Evolutionary conservation across 768 basidiomycete genomes (phyloP).

Genomic region (Termitomyces sp.): DNA sequence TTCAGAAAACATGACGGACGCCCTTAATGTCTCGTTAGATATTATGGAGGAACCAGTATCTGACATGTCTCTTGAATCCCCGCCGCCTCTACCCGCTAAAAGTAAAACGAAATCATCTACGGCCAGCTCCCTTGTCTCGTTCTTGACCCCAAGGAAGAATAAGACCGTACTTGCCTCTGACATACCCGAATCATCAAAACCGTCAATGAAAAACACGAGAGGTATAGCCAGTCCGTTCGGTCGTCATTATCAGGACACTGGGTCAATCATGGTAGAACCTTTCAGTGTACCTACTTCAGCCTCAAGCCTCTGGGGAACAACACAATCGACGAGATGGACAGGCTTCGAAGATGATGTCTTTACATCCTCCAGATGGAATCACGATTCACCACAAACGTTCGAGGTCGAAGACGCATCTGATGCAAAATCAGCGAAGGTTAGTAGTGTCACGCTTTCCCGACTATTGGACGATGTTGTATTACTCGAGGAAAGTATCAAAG

Average conservation of each 20-base stretch:
- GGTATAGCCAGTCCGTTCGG: constrained; percentile 75
- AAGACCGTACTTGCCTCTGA: constrained; percentile 32
- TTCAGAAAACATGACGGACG: constrained; percentile 89
- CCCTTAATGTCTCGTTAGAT: constrained; percentile 70
- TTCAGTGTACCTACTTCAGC: constrained; percentile 57
- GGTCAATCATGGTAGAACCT: constrained; percentile 65
- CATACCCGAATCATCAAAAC: constrained; percentile 39
- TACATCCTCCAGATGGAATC: constrained; percentile 30
- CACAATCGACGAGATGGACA: constrained; percentile 45
- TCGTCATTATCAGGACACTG: constrained; percentile 78
- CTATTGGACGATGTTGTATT: constrained; percentile 93
- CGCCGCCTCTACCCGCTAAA: constrained; percentile 34
- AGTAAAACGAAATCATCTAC: constrained; percentile 48
- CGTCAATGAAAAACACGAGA: constrained; percentile 36
- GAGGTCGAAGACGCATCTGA: constrained; percentile 25
- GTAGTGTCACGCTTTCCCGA: constrained; percentile 69
- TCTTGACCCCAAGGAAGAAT: constrained; percentile 74
- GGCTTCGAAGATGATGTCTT: constrained; percentile 73
- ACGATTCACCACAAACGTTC: constrained; percentile 12
- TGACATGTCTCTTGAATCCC: constrained; percentile 22
- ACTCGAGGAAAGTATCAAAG: constrained; percentile 93
- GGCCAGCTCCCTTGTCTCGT: constrained; percentile 66
- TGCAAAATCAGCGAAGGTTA: constrained; percentile 24
- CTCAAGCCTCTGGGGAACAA: constrained; percentile 61
- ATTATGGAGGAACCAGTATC: constrained; percentile 41